Evolutionary conservation across 768 basidiomycete species (phyloP).

Genomic region (Lentinus tigrinus): DNA sequence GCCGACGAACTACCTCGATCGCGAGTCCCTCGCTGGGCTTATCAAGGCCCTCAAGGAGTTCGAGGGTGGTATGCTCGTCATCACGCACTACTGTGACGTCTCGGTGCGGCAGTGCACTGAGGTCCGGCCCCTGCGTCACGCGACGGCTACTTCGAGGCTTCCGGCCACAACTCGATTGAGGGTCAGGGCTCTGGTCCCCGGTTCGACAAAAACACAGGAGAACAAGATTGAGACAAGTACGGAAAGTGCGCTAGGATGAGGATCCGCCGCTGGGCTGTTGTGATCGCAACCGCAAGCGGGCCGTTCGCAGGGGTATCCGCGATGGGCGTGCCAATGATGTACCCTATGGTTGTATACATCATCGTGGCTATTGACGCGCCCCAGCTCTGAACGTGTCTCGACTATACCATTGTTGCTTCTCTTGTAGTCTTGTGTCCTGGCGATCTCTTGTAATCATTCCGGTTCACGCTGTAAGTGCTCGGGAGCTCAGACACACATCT

Average conservation of each 20-base stretch:
- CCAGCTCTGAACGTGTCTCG: slow-evolving; percentile 17
- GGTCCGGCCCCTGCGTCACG: slow-evolving; percentile 99
- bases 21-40: slow-evolving; percentile 98
- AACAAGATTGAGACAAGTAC: slow-evolving; percentile 75
- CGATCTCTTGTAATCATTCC: no score
- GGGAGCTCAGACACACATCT: no score
- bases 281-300: no score
- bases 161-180: slow-evolving; percentile 99
- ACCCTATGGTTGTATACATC: no score
- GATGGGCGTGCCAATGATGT: no score
- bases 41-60: slow-evolving; percentile 98
- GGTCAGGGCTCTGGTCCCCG: slow-evolving; percentile 94
- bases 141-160: slow-evolving; percentile 93
- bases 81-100: slow-evolving; percentile 98
- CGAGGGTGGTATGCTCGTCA: slow-evolving; percentile 97
- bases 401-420: slow-evolving; percentile 17
- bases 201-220: slow-evolving; percentile 91
- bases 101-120: slow-evolving; percentile 97
- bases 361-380: no score
- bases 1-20: slow-evolving; percentile 99
- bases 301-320: no score
- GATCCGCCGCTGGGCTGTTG: no score
- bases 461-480: no score
- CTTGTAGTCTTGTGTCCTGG: slow-evolving; percentile 25
- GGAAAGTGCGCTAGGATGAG: no score